Conservation (phyloP, 1,284 basidiomycete genomes). For the Melampsora larici-populina region DNA sequence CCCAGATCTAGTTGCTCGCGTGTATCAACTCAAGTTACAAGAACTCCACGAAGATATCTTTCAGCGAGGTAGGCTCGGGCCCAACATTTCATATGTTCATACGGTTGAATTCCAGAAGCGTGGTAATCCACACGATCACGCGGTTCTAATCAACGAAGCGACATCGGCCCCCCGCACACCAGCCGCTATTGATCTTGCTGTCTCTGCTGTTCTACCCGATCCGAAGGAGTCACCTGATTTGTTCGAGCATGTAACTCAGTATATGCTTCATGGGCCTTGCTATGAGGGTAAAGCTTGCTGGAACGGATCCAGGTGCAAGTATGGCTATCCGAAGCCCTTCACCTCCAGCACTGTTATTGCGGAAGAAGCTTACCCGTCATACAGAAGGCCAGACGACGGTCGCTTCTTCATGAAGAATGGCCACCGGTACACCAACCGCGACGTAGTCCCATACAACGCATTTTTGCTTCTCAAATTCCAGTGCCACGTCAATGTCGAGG, state of each 20-base stretch:
- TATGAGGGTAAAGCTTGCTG: not conserved
- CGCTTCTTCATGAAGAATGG: no score
- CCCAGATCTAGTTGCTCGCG: not conserved
- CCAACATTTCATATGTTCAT: not conserved
- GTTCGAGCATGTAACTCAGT: not conserved
- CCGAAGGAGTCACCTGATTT: not conserved
- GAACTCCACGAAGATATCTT: not conserved
- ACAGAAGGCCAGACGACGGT: no score
- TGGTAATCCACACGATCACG: slow-evolving; percentile 5
- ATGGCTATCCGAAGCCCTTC: not conserved
- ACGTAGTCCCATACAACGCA: no score
- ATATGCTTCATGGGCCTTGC: slow-evolving; percentile 15
- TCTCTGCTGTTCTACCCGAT: slow-evolving; percentile 4
- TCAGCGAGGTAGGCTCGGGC: not conserved
- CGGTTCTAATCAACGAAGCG: not conserved
- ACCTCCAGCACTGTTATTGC: not conserved
- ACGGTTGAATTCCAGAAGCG: no score
- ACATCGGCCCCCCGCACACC: not conserved
- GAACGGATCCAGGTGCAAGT: not conserved
- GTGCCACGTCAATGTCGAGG: no score
- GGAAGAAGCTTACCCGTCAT: no score
- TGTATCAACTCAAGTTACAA: not conserved
- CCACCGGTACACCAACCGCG: no score
- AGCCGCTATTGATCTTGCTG: not conserved
- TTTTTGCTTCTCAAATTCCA: no score